Evolutionary conservation across 176 grass and related monocot species (phyloP), one percentile per base, ranked within the genome.

Genomic region (Carex parvula): DNA sequence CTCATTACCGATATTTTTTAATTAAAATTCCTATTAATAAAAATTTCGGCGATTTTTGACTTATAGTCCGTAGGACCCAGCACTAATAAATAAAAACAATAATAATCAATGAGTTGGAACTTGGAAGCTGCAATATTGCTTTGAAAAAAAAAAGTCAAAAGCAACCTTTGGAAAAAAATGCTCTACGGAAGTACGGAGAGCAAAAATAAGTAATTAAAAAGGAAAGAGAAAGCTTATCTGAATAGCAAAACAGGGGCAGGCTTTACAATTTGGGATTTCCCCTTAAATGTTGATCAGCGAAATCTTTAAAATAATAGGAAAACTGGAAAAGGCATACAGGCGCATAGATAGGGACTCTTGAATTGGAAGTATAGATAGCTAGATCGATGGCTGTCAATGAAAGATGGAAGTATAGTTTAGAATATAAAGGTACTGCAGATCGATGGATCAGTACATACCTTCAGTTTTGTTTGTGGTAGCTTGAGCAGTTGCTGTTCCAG

Each of bases 401-500:
- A 6, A 39, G 37, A 39, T 35, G 2, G 33, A 4, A 35, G 37
- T 39, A 39, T 39, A 0, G 37, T 39, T 39, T 60, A 18, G 6
- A 20, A 60, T 60, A 60, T 50, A 50, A 50, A 11, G 59, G 59
- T 60, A 60, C 59, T 66, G 2, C 3, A 16, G 12, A 26, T 26
- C 26, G 26, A 66, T 35, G 24, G 39, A 39, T 35, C 32, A 39
- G 16, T 69, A 33, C 53, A 33, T 78, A 50, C 46, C 46, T 50
- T 93, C 91, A 1, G 21, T 5, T 14, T 52, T 52, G 52, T 64
- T 77, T 29, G 90, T 59, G 54, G 86, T 85, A 57, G 91, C 88
- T 33, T 33, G 81, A 6, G 67, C 88, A 32, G 12, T 24, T 44
- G 76, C 56, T 30, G 63, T 64, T 60, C 68, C 75, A 87, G n/a